Conservation (phyloP, 176 grass and related monocot species). For the Oryza coarctata region DNA sequence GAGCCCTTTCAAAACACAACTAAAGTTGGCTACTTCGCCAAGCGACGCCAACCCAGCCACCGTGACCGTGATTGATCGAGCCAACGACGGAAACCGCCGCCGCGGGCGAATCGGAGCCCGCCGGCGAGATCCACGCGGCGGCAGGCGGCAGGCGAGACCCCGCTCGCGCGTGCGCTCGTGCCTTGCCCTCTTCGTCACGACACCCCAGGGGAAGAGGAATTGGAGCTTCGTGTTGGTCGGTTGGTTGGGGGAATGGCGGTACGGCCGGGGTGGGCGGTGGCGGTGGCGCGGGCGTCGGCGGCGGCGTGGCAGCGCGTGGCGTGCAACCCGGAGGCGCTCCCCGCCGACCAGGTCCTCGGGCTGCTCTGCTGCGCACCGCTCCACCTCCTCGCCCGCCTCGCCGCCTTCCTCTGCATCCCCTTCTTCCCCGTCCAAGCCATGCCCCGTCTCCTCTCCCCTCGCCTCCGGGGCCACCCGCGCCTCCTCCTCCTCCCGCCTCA, state of each 20-base stretch:
- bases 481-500: constrained; percentile 25
- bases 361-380: constrained; percentile 79
- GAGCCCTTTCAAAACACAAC: too few species aligned
- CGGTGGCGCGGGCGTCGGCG: constrained; percentile 82
- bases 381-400: constrained; percentile 66
- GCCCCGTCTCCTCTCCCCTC: constrained; percentile 13
- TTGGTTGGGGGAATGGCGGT: constrained; percentile 44
- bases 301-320: constrained; percentile 74
- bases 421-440: constrained; percentile 25
- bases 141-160: neutral
- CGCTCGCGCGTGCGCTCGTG: neutral
- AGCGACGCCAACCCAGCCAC: neutral
- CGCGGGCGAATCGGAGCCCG: neutral
- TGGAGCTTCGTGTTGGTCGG: neutral
- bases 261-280: constrained; percentile 61
- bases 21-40: neutral
- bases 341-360: constrained; percentile 65
- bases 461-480: neutral
- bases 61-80: neutral
- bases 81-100: neutral
- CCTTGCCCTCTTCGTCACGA: neutral
- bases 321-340: constrained; percentile 88
- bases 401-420: constrained; percentile 79
- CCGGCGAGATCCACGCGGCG: constrained; percentile 24
- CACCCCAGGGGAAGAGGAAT: neutral